Conservation (phyloP, 306 rosid species). For the Phaseolus lunatus region DNA sequence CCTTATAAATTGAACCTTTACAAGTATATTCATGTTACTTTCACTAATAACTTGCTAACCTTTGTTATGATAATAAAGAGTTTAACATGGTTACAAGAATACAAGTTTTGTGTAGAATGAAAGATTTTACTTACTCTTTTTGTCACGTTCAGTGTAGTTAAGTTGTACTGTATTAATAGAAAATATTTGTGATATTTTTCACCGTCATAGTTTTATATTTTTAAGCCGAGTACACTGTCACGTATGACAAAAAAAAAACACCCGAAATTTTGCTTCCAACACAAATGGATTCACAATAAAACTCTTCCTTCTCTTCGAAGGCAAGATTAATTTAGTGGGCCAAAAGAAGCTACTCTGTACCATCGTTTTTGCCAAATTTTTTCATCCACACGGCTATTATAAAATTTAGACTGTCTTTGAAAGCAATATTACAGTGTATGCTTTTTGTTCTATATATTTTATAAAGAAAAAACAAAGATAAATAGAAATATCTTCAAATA, state of each 20-base stretch:
- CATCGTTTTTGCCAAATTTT: background rate
- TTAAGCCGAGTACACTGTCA: background rate
- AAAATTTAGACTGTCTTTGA: background rate
- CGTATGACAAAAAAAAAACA: background rate
- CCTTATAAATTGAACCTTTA: too few relatives aligned
- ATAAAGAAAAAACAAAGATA: background rate
- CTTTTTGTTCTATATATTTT: background rate
- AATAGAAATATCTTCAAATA: background rate
- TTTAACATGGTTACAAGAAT: too few relatives aligned
- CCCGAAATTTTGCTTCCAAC: background rate
- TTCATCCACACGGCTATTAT: background rate
- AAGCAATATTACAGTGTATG: background rate
- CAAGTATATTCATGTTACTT: too few relatives aligned
- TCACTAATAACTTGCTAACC: too few relatives aligned
- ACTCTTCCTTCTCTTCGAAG: slow-evolving; percentile 33
- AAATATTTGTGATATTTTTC: too few relatives aligned
- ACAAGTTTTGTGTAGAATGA: too few relatives aligned
- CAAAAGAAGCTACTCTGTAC: background rate
- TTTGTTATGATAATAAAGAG: too few relatives aligned
- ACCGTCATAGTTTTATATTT: background rate
- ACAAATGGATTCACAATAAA: background rate
- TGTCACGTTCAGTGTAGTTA: too few relatives aligned
- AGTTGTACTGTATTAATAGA: too few relatives aligned
- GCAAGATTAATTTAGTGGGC: slow-evolving; percentile 13
- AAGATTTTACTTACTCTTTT: too few relatives aligned